Conservation (phyloP, 352 stramenopile genomes). For the Phytophthora multivora region DNA sequence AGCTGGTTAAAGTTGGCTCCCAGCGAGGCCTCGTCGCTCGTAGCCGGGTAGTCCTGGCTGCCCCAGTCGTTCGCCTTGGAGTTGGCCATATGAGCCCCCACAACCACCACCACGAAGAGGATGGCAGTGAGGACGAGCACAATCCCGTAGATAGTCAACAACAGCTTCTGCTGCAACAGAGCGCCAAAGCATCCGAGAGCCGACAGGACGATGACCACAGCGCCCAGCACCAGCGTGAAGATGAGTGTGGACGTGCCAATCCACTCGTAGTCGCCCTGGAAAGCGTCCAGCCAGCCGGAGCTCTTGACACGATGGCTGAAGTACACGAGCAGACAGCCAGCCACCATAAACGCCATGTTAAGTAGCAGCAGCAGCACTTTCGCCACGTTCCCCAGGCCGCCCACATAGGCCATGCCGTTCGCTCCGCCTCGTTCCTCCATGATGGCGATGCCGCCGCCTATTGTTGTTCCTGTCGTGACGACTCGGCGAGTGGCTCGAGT, state of each 20-base stretch:
- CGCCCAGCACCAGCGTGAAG: slow-evolving; percentile 71
- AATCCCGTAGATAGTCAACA: slow-evolving; percentile 73
- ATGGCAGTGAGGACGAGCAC: slow-evolving; percentile 62
- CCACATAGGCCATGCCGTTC: slow-evolving; percentile 49
- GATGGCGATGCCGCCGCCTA: slow-evolving; percentile 33
- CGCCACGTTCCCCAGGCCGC: slow-evolving; percentile 65
- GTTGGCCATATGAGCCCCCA: slow-evolving; percentile 61
- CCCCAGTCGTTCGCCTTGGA: slow-evolving; percentile 61
- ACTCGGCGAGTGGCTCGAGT: slow-evolving; percentile 4
- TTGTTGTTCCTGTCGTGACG: slow-evolving; percentile 19
- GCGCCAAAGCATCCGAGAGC: slow-evolving; percentile 76
- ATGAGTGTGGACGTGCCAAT: slow-evolving; percentile 66
- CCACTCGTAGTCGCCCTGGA: slow-evolving; percentile 72
- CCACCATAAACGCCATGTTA: slow-evolving; percentile 87
- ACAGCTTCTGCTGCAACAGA: slow-evolving; percentile 64
- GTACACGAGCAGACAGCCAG: slow-evolving; percentile 78
- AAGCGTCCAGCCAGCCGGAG: slow-evolving; percentile 76
- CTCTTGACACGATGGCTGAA: slow-evolving; percentile 74
- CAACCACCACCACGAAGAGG: slow-evolving; percentile 69
- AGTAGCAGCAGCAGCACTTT: slow-evolving; percentile 83
- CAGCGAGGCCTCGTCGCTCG: slow-evolving; percentile 50
- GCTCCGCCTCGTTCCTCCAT: slow-evolving; percentile 56
- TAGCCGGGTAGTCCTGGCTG: slow-evolving; percentile 48
- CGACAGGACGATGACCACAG: slow-evolving; percentile 67
- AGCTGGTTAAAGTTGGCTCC: slow-evolving; percentile 79